Evolutionary conservation across 768 basidiomycete species (phyloP).

Genomic region (Macrocybe gigantea): DNA sequence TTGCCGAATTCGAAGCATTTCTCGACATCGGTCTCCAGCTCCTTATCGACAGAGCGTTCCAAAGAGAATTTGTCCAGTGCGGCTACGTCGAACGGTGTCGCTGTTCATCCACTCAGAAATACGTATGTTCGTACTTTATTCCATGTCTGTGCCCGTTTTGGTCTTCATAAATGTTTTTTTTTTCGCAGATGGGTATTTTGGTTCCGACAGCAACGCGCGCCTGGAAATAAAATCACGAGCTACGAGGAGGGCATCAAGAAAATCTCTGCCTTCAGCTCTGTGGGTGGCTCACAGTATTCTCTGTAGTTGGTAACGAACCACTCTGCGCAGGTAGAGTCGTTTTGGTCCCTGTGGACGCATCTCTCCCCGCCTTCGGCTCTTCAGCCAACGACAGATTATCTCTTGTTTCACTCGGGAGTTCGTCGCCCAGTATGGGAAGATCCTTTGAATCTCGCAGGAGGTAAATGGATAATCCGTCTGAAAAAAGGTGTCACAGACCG

Average conservation of each 20-base stretch:
- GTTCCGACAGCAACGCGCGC: conserved; percentile 87
- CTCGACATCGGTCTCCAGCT: conserved; percentile 47
- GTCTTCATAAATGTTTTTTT: conserved; percentile 10
- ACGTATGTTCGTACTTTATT: conserved; percentile 73
- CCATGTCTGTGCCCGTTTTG: conserved; percentile 13
- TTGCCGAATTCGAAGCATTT: conserved; percentile 67
- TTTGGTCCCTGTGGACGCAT: conserved; percentile 93
- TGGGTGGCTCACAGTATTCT: conserved; percentile 27
- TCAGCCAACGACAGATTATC: conserved; percentile 87
- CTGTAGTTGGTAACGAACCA: conserved; percentile 5
- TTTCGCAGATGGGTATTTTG: conserved; percentile 78
- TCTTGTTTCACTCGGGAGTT: conserved; percentile 83
- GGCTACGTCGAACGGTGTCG: conserved; percentile 27
- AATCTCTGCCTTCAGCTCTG: conserved; percentile 85
- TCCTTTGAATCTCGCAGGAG: conserved; percentile 79
- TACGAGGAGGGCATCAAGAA: conserved; percentile 96
- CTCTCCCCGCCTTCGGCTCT: conserved; percentile 80
- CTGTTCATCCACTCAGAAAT: conserved; percentile 74
- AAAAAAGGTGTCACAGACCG: conserved; percentile 88
- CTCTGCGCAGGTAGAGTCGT: conserved; percentile 74
- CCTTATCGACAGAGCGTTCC: conserved; percentile 35
- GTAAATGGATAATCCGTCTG: conserved; percentile 94
- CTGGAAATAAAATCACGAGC: conserved; percentile 83
- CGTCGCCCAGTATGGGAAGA: conserved; percentile 96
- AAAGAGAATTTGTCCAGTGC: conserved; percentile 36